Evolutionary conservation across 441 rosid genomes (phyloP), one percentile per base, ranked within the genome.

Genomic region (Pelargonium myrrhifolium): DNA sequence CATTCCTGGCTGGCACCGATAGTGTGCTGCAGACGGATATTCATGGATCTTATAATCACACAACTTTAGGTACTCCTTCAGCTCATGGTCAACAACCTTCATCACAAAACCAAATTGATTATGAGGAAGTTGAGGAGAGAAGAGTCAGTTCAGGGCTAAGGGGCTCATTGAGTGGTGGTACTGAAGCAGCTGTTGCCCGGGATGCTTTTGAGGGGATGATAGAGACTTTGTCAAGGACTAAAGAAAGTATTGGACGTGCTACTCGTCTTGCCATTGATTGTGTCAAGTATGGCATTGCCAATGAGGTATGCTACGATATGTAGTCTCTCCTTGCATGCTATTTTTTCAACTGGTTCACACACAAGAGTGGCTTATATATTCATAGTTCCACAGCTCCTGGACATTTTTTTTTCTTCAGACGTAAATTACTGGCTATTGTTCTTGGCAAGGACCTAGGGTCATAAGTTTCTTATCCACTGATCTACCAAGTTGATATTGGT

Each of bases 141-240:
- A 83, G 89, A 82, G 86, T 76, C 68, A 83, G 91, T 79, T 85
- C 96, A 22, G 96, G 84, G 51, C 85, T 74, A 65, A 79, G 80
- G 67, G 88, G 88, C 61, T 89, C 98, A 60, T 79, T 96, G 60
- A 90, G 96, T 82, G 93, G 93, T 78, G 93, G 89, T 65, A 93
- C 96, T 70, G 99, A 96, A 77, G 98, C 96, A 68, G 96, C 93
- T 77, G 96, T 93, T 79, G 87, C 98, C 65, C 96, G 98, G 40
- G 99, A 96, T 83, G 96, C 98, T 76, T 90, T 96, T 84, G 99
- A 96, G 84, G 99, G 98, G 71, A 96, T 96, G 99, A 78, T 93
- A 75, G 99, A 93, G 89, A 96, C 98, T 62, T 83, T 96, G 66
- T 96, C 97, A 7, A 89, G 98, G 85, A 89, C 99, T 28, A 96